phyloP scores from a whole-genome alignment of 257 asterid species.

The Capsicum pubescens region DNA sequence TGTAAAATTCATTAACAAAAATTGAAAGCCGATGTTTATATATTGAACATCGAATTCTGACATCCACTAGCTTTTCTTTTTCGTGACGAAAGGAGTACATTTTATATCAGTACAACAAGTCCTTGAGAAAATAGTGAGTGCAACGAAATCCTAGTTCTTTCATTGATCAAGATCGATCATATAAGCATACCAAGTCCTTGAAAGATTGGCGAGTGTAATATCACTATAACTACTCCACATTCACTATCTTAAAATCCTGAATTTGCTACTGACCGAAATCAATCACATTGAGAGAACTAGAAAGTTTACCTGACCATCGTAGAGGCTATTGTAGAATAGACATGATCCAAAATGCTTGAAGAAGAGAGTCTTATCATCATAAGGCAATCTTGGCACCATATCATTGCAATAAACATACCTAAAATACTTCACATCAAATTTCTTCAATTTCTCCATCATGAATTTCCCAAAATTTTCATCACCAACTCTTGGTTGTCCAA shows the following conservation, averaged over 20 bases:
- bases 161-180: neutral
- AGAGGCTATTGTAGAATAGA: slow-evolving; percentile 67
- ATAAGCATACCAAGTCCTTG: neutral
- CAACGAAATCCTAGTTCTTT: too few relatives aligned
- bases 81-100: neutral
- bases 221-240: neutral
- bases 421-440: slow-evolving; percentile 46
- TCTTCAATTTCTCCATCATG: slow-evolving; percentile 54
- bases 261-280: neutral
- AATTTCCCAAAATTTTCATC: slow-evolving; percentile 64
- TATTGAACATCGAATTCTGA: neutral
- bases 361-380: slow-evolving; percentile 64
- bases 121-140: too few relatives aligned
- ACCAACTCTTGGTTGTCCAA: slow-evolving; percentile 89
- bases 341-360: slow-evolving; percentile 82
- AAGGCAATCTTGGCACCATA: slow-evolving; percentile 78
- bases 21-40: neutral
- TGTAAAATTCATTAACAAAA: neutral
- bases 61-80: neutral
- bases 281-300: neutral
- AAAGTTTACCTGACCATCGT: slow-evolving; percentile 56
- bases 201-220: neutral
- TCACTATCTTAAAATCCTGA: neutral
- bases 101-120: too few relatives aligned
- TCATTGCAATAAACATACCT: slow-evolving; percentile 73